Evolutionary conservation across 805 yeast species (phyloP), one percentile per base, ranked within the genome.

Genomic region (Candida oleophila): DNA sequence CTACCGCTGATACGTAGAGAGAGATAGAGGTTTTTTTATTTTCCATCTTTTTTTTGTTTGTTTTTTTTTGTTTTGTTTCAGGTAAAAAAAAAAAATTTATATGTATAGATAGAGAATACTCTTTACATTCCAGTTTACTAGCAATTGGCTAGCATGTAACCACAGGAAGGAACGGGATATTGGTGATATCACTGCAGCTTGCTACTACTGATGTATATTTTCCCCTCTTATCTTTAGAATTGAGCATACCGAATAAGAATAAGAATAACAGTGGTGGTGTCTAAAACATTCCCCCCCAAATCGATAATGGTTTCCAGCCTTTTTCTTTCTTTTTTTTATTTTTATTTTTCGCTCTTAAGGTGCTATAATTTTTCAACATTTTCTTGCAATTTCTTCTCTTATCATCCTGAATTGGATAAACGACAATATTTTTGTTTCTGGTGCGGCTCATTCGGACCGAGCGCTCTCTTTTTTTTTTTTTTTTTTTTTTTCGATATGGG

Each of bases 391-490:
- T 36, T 33, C 36, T 33, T 33, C 19, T 36, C 39, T 36, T 36
- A 36, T 36, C 39, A 19, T 19, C 39, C 39, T 16, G 39, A 36
- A 36, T 18, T 25, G 39, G 39, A 12, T 36, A 36, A 36, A 36
- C 39, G 21, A 36, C 22, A 36, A 36, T 19, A 36, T 36, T 36
- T 36, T 11, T 20, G 22, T 36, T 18, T 25, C 30, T 25, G 30
- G 30, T 36, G 39, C 39, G 39, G 39, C 39, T 36, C 14, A 18
- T 12, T 36, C 39, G 39, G 39, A 18, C 21, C 21, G 21, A 33
- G 7, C 36, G 4, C 18, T 28, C 12, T 28, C 32, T 28, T 28
- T 28, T 28, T 28, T 28, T 28, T 8, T 28, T 9, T 9, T 28
- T 28, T 9, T 9, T 28, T 28, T 8, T 28, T 28, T 33, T 33